Evolutionary conservation across 2,329 filamentous ascomycete genomes (phyloP).

Genomic region (Cucurbitaria berberidis): DNA sequence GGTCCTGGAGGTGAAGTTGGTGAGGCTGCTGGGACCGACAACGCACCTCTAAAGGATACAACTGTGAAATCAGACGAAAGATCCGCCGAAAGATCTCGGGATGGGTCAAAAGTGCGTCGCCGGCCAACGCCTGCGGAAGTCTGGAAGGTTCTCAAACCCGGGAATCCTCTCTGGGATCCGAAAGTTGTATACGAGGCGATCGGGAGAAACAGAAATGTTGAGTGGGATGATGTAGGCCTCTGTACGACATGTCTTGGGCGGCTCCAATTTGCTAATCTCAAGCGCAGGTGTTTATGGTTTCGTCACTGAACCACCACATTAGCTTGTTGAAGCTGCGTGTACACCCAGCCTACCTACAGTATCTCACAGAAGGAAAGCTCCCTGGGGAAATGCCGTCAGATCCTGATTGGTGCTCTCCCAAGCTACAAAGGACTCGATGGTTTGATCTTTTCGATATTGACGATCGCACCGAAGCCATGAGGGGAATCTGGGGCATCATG

Average conservation of each 20-base stretch:
- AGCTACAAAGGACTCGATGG: conserved; percentile 63
- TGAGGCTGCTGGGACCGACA: conserved; percentile 34
- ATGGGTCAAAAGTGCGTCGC: conserved; percentile 44
- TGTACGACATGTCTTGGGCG: background rate
- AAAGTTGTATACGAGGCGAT: conserved; percentile 63
- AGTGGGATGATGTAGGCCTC: conserved; percentile 61
- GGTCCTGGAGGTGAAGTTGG: conserved; percentile 55
- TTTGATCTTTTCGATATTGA: conserved; percentile 62
- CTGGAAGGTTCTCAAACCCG: conserved; percentile 61
- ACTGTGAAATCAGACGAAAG: conserved; percentile 47
- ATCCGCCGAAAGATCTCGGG: conserved; percentile 26
- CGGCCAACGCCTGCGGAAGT: conserved; percentile 56
- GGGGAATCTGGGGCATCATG: conserved; percentile 64
- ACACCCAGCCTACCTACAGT: conserved; percentile 63
- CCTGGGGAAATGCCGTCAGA: conserved; percentile 32
- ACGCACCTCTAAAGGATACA: conserved; percentile 32
- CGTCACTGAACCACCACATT: conserved; percentile 67
- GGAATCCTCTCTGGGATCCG: conserved; percentile 62
- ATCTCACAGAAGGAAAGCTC: conserved; percentile 55
- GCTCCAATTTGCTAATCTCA: conserved; percentile 14
- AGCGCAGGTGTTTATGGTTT: conserved; percentile 64
- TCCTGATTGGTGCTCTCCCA: conserved; percentile 57
- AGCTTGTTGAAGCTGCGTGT: conserved; percentile 64
- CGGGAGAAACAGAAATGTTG: conserved; percentile 56
- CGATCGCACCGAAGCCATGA: conserved; percentile 62